These are phyloP conservation scores for Lactuca saligna DNA, from an alignment of 129 eudicot genomes.

Conservation along the genomic window DNA sequence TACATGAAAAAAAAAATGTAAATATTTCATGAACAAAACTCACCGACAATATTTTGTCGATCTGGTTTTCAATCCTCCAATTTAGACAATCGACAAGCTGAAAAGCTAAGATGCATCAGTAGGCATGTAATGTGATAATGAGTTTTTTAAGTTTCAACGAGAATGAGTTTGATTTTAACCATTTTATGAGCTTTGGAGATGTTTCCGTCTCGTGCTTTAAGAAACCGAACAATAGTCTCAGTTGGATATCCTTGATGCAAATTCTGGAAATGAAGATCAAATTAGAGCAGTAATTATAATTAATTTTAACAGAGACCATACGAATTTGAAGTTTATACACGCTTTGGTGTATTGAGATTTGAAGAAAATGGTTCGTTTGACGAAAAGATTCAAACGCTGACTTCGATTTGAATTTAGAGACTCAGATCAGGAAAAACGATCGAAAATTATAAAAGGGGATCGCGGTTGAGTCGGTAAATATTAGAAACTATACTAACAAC, in stretches of 20 bases:
- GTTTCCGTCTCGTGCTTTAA: slow-evolving; percentile 95
- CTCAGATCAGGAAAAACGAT: slow-evolving; percentile 17
- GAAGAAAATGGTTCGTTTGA: neutral
- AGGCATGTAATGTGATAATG: slow-evolving; percentile 29
- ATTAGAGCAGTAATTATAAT: neutral
- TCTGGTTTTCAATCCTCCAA: slow-evolving; percentile 95
- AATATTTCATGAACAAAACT: slow-evolving; percentile 25
- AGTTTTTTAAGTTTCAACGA: slow-evolving; percentile 18
- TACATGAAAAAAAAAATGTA: slow-evolving; percentile 11
- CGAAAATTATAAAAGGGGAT: slow-evolving; percentile 17
- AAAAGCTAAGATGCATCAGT: slow-evolving; percentile 33
- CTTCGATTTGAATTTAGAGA: slow-evolving; percentile 22
- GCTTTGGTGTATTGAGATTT: neutral
- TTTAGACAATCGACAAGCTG: slow-evolving; percentile 87
- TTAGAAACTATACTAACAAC: neutral
- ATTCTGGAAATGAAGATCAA: slow-evolving; percentile 49
- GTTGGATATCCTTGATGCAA: slow-evolving; percentile 81
- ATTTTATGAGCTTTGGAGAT: slow-evolving; percentile 76
- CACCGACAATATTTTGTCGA: slow-evolving; percentile 74
- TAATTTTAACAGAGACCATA: neutral
- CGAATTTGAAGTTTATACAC: neutral
- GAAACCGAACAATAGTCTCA: slow-evolving; percentile 68
- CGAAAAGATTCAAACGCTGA: slow-evolving; percentile 17
- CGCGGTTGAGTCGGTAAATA: slow-evolving; percentile 13
- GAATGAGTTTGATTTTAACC: slow-evolving; percentile 45